Evolutionary conservation across 2,329 filamentous ascomycete species (phyloP), one percentile per base, ranked within the genome.

Genomic region (Cladophialophora yegresii): DNA sequence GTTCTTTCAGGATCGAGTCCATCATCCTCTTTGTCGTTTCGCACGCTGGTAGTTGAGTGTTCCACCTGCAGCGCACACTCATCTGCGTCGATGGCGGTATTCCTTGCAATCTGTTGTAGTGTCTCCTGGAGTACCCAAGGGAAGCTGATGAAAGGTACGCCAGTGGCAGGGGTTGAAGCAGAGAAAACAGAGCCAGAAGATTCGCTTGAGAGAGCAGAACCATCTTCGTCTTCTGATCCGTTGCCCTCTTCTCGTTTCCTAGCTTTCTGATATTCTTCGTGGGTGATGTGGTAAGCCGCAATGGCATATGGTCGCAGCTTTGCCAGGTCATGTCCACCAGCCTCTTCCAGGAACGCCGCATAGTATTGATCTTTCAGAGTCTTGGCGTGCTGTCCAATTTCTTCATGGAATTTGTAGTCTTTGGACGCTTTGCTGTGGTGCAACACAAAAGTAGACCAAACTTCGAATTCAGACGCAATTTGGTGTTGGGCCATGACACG

Each of bases 381-480:
- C 1, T 80, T 80, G 1, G 89, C 85, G 22, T 93, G 85, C 4
- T 82, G 81, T 0, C 89, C 90, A 33, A 98, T 86, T 16, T 90
- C 89, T 75, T 99, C 93, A 55, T 92, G 88, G 54, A 92, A 85
- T 72, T 95, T 96, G 79, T 96, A 98, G 68, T 95, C 91, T 8
- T 83, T 85, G 36, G 85, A 87, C 28, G 91, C 83, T 0, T 86
- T 83, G 8, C 90, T 89, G 72, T 89, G 91, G 0, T 84, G 84
- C 63, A 98, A 81, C 1, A 93, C 86, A 75, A 97, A 98, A 0
- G 91, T 88, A 0, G 92, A 89, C 87, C 89, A 97, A 10, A 96
- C 85, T 76, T 99, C 95, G 69, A 96, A 97, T 72, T 99, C 95
- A 0, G 90, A 96, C 20, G 80, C 78, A 62, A 98, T 89, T 50